These are phyloP conservation scores for Knoxdaviesia capensis DNA, from an alignment of 2,329 filamentous ascomycete species.

Conservation along the genomic window DNA sequence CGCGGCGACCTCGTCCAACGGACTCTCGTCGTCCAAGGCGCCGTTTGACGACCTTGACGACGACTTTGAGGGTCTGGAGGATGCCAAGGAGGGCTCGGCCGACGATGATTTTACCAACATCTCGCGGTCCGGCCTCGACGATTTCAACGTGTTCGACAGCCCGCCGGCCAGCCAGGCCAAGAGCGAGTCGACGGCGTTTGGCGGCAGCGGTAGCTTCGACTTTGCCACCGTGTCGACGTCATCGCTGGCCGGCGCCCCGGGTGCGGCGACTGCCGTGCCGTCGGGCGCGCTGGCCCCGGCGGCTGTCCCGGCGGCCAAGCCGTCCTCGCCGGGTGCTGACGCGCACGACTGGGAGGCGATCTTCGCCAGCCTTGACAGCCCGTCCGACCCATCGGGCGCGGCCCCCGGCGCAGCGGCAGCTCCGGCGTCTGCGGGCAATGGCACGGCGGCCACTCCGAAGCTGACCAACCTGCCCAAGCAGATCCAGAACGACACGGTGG, in stretches of 20 bases:
- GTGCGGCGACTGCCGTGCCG: constrained; percentile 10
- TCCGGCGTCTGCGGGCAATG: constrained; percentile 1
- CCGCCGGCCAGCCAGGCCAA: constrained; percentile 32
- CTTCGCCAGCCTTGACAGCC: constrained; percentile 54
- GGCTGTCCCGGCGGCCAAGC: constrained; percentile 19
- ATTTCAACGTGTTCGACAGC: constrained; percentile 73
- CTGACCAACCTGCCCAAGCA: neutral
- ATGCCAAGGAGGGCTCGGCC: constrained; percentile 61
- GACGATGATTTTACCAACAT: constrained; percentile 67
- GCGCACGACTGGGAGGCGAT: constrained; percentile 87
- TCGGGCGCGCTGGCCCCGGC: constrained; percentile 8
- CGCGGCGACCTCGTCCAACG: constrained; percentile 13
- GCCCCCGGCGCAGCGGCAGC: constrained; percentile 9
- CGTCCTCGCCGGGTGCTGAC: constrained; percentile 18
- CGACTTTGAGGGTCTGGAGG: constrained; percentile 66
- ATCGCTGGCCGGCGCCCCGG: constrained; percentile 5
- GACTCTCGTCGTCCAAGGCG: constrained; percentile 17
- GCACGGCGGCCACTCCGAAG: neutral
- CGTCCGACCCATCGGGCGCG: constrained; percentile 7
- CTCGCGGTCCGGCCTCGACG: constrained; percentile 48
- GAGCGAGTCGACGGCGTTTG: constrained; percentile 30
- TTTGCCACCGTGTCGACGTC: constrained; percentile 26
- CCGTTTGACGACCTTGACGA: constrained; percentile 60
- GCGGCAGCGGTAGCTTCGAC: constrained; percentile 35
- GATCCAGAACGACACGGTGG: constrained; percentile 11